Evolutionary conservation across 2,329 filamentous ascomycete genomes (phyloP), one percentile per base, ranked within the genome.

Genomic region (Geosmithia morbida): DNA sequence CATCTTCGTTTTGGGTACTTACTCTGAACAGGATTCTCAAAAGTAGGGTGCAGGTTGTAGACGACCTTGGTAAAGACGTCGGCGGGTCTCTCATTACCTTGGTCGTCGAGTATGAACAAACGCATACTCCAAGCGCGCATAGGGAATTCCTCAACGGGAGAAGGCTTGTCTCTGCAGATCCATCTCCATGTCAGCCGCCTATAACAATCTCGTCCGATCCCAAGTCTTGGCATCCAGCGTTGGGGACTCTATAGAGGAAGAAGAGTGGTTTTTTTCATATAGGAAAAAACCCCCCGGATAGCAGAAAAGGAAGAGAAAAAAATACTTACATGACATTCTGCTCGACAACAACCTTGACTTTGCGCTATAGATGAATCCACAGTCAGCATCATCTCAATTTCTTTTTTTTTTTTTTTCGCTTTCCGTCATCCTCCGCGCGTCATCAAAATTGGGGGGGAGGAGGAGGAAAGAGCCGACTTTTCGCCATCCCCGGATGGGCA

Each of bases 1-100:
- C 26, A 26, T 26, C 4, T 26, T 8, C 4, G 4, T 4, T 26
- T 26, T 26, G 8, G 22, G n/a, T n/a, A 72, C 83, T 56, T 74
- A 94, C 88, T 83, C 68, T 97, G 90, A 46, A 77, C 77, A 16
- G 86, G 84, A 57, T 89, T 85, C 47, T 83, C 85, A 65, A 98
- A 98, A 45, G 87, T 92, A 33, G 92, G 90, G 66, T 98, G 92
- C 29, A 98, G 77, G 59, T 87, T 85, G 70, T 96, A 98, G 48
- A 83, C 83, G 41, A 85, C 90, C 70, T 94, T 95, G 61, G 87
- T 86, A 69, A 96, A 97, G 65, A 88, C 78, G 55, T 71, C 86
- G 47, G 90, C 88, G 7, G 85, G 77, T 46, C 87, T 75, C 65
- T 94, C 82, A 55, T 92, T 85, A 55, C 88, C 89, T 52, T 86